Evolutionary conservation across 2,329 filamentous ascomycete genomes (phyloP), one percentile per base, ranked within the genome.

Genomic region (Hypoxylon rubiginosum): DNA sequence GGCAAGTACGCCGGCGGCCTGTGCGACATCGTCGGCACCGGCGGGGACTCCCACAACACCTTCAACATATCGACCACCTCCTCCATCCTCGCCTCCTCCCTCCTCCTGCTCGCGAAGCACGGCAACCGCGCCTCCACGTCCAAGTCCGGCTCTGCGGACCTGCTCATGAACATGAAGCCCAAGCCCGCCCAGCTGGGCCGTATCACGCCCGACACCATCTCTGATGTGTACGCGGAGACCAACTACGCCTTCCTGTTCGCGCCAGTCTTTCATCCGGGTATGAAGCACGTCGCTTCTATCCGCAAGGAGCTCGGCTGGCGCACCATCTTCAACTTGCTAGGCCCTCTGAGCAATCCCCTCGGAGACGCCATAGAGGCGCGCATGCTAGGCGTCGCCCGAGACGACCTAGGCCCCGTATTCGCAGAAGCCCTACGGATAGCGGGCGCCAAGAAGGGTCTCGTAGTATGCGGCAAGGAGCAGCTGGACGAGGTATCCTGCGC

Each of bases 31-130:
- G 96, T 99, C 63, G 96, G 96, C 72, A 99, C 96, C 7, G 96
- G 96, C 71, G 96, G 96, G 76, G 96, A 99, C 82, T 91, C 92
- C 19, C 94, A 98, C 85, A 93, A 97, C 79, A 99, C 96, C 34
- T 99, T 97, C 88, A 99, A 99, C 80, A 95, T 99, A 78, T 96
- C 92, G 73, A 99, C 96, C 4, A 97, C 96, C 6, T 89, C 96
- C 2, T 97, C 94, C 17, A 97, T 99, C 76, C 84, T 99, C 52
- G 93, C 93, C 50, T 97, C 94, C 5, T 90, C 94, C 4, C 84
- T 97, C 28, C 87, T 99, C 36, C 86, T 97, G 74, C 86, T 97
- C 62, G 93, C 92, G 71, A 99, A 99, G 82, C 96, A 99, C 81
- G 96, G 96, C 70, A 99, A 99, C 84, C 91, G 92, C 71, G 94